phyloP scores from a whole-genome alignment of 83 land plant species.

The Thuja plicata region DNA sequence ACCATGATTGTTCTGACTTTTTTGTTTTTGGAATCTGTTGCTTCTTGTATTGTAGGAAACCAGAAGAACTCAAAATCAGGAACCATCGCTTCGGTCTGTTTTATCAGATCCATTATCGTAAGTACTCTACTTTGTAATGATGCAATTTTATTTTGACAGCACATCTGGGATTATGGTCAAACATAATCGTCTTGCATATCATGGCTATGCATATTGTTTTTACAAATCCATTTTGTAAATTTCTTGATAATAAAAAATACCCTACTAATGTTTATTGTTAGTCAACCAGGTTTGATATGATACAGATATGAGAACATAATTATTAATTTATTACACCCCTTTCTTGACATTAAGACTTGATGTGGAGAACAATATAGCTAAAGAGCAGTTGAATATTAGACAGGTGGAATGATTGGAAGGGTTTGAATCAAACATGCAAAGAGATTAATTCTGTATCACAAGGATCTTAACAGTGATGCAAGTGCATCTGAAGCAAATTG shows the following conservation, averaged over 20 bases:
- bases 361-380: not conserved
- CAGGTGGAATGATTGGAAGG: not conserved
- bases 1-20: not conserved
- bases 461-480: not conserved
- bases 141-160: not conserved
- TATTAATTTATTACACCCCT: not conserved
- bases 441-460: not conserved
- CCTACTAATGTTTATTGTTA: not conserved
- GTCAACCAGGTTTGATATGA: not conserved
- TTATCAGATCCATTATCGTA: conserved; percentile 77
- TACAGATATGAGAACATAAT: not conserved
- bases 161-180: conserved; percentile 5
- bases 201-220: not conserved
- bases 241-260: not conserved
- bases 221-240: not conserved
- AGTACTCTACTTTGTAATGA: conserved; percentile 22
- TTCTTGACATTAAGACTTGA: not conserved
- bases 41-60: conserved; percentile 26
- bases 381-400: not conserved
- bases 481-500: too few relatives aligned
- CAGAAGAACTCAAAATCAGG: conserved; percentile 31
- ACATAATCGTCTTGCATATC: not conserved
- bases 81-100: conserved; percentile 64
- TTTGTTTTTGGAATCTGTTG: not conserved
- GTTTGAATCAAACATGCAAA: not conserved